These are phyloP conservation scores for Stentor coeruleus DNA, from an alignment of 73 alveolate genomes.

Conservation along the genomic window DNA sequence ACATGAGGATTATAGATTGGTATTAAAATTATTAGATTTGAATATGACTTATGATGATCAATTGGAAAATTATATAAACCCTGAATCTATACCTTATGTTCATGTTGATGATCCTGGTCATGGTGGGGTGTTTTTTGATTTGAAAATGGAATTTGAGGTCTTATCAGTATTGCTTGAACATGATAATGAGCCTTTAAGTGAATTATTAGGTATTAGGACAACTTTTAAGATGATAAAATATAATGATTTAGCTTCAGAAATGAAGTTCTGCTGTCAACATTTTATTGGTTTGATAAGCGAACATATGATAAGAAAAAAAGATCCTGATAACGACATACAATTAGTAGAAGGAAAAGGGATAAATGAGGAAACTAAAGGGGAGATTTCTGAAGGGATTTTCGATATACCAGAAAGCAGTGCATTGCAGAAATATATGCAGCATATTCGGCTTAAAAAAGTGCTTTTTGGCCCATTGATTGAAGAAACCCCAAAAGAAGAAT, in stretches of 20 bases:
- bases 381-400: slow-evolving; percentile 13
- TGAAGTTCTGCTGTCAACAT: background rate
- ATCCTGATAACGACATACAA: too few species aligned
- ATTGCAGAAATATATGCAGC: background rate
- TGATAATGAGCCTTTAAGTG: background rate
- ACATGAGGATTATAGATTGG: background rate
- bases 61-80: slow-evolving; percentile 15
- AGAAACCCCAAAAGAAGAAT: background rate
- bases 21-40: slow-evolving; percentile 5
- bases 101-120: slow-evolving; percentile 18
- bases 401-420: background rate
- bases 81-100: background rate
- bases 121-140: slow-evolving; percentile 26
- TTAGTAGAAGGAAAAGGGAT: too few species aligned
- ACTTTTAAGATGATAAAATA: slow-evolving; percentile 21
- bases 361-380: too few species aligned
- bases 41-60: slow-evolving; percentile 26
- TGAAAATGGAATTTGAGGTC: background rate
- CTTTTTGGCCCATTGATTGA: background rate
- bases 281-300: background rate
- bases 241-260: slow-evolving; percentile 22
- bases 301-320: background rate
- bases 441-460: background rate
- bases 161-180: background rate
- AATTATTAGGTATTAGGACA: background rate